phyloP scores from a whole-genome alignment of 2,329 filamentous ascomycete species.

The Rhinocladiella mackenziei region DNA sequence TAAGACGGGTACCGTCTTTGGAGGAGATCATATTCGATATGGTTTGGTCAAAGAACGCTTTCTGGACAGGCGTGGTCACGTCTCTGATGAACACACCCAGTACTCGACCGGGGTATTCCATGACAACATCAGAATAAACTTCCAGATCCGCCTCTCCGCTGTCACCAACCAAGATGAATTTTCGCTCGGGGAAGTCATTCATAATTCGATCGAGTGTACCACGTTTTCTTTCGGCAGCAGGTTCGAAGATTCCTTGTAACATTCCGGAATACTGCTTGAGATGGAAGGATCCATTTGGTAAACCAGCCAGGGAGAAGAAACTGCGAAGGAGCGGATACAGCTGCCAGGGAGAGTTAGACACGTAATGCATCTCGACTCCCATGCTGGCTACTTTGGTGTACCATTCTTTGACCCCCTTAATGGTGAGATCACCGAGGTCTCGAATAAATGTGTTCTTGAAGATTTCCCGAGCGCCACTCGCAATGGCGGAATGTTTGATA shows the following conservation, averaged over 20 bases:
- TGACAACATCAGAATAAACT: conserved; percentile 89
- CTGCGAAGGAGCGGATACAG: conserved; percentile 83
- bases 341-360: conserved; percentile 99
- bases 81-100: conserved; percentile 90
- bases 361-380: conserved; percentile 89
- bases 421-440: conserved; percentile 72
- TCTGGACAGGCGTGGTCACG: conserved; percentile 73
- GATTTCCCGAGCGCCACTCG: conserved; percentile 81
- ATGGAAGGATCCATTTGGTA: conserved; percentile 87
- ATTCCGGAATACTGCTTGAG: conserved; percentile 95
- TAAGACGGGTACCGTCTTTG: conserved; percentile 20
- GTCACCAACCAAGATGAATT: conserved; percentile 88
- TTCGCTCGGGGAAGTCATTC: conserved; percentile 80
- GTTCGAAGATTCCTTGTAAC: conserved; percentile 96
- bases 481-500: conserved; percentile 90
- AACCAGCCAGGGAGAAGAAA: conserved; percentile 73
- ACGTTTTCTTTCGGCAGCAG: conserved; percentile 91
- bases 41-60: conserved; percentile 73
- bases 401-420: conserved; percentile 88
- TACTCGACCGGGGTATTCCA: conserved; percentile 77
- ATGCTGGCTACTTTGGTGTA: conserved; percentile 71
- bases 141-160: conserved; percentile 96
- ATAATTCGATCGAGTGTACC: conserved; percentile 80
- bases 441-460: conserved; percentile 94
- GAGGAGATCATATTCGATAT: conserved; percentile 35